A percentile compares a stretch with the other conserved stretches of the same genome.
These are phyloP conservation scores for Mycosarcoma maydis DNA, from an alignment of 1,284 basidiomycete species.

Conservation along the genomic window DNA sequence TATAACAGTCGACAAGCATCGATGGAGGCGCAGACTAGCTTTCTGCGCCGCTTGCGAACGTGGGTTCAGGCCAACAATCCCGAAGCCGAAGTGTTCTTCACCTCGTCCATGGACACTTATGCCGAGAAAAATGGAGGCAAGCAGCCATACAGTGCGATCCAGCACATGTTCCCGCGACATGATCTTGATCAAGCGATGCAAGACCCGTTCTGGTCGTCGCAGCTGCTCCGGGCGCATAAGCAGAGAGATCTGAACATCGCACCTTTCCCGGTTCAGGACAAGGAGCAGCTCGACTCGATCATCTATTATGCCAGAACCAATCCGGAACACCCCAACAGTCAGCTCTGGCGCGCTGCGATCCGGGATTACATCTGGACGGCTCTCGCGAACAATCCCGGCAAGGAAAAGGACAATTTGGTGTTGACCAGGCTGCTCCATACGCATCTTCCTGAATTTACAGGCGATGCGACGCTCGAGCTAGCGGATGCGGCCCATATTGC, in stretches of 20 bases:
- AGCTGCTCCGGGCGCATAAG: conserved; percentile 1
- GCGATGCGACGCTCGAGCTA: conserved; percentile 20
- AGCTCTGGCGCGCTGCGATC: neutral
- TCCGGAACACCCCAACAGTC: neutral
- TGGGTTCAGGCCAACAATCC: conserved; percentile 4
- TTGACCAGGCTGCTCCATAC: conserved; percentile 9
- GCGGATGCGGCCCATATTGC: conserved; percentile 39
- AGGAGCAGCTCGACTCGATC: conserved; percentile 1
- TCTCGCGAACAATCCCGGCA: neutral
- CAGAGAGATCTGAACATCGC: neutral
- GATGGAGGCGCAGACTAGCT: conserved; percentile 5
- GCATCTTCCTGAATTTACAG: conserved; percentile 22
- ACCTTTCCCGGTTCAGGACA: neutral
- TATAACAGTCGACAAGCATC: conserved; percentile 29
- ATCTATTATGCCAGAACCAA: conserved; percentile 7
- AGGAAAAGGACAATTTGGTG: neutral
- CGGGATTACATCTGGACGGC: neutral
- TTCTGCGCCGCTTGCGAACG: conserved; percentile 9
- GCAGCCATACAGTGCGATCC: conserved; percentile 8
- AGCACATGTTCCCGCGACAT: conserved; percentile 8
- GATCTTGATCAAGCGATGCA: conserved; percentile 26
- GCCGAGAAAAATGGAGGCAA: conserved; percentile 22
- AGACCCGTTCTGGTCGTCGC: conserved; percentile 28
- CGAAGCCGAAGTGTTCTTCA: conserved; percentile 16
- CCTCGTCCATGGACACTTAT: conserved; percentile 25